Conservation (phyloP, 495 filamentous ascomycete species). For the Xylaria nigripes region DNA sequence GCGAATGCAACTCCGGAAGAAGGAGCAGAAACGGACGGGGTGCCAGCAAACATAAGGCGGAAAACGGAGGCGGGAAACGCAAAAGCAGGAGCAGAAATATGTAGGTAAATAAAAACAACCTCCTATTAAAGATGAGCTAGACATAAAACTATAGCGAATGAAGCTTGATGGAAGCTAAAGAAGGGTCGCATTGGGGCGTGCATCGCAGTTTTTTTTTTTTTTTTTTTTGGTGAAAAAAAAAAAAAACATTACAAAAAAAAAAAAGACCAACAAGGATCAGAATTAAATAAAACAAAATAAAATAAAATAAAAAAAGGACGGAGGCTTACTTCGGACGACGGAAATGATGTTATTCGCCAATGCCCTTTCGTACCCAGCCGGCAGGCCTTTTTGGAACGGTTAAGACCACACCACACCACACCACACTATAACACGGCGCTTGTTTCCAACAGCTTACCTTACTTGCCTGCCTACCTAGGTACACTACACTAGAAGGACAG, state of each 20-base stretch:
- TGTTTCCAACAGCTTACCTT: too few species aligned
- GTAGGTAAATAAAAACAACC: not conserved
- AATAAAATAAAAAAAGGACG: too few species aligned
- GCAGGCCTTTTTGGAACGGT: not conserved
- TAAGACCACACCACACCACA: not conserved
- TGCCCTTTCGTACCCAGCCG: constrained; percentile 1
- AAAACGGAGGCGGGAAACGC: not conserved
- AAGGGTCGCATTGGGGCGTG: not conserved
- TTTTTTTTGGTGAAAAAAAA: too few species aligned
- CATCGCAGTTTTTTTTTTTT: not conserved
- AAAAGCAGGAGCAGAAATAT: not conserved
- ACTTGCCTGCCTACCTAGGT: not conserved
- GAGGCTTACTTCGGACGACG: too few species aligned
- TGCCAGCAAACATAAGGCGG: not conserved
- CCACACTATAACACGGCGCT: not conserved
- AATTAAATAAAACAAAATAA: too few species aligned
- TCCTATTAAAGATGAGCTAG: too few species aligned
- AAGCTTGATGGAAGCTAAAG: not conserved
- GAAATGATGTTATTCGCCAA: constrained; percentile 4
- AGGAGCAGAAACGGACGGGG: not conserved
- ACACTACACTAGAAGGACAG: too few species aligned
- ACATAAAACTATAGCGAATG: too few species aligned
- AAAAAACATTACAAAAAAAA: too few species aligned
- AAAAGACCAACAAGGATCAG: too few species aligned
- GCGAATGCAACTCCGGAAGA: not conserved